Percentiles rank a stretch among this genome's conserved stretches.
Evolutionary conservation across 1,284 basidiomycete genomes (phyloP).

Genomic region (Taiwanofungus camphoratus): DNA sequence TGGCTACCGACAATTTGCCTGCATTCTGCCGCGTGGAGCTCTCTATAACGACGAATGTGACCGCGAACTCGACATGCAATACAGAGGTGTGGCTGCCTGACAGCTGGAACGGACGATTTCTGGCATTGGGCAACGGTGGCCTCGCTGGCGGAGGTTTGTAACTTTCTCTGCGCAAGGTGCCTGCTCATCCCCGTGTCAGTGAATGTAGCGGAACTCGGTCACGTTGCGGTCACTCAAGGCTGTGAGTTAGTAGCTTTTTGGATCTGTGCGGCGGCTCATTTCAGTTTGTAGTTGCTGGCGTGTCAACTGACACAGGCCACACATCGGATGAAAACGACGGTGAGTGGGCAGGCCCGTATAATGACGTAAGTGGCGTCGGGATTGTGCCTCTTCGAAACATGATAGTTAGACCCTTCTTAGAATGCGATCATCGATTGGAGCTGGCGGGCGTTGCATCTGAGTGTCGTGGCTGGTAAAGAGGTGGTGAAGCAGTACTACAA

Average conservation of each 20-base stretch:
- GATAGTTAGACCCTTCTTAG: slow-evolving; percentile 6
- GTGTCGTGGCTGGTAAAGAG: slow-evolving; percentile 18
- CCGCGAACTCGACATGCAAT: slow-evolving; percentile 17
- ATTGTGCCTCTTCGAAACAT: neutral
- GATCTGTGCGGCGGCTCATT: neutral
- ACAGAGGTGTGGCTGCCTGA: slow-evolving; percentile 28
- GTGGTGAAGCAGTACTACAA: slow-evolving; percentile 6
- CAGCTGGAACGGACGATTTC: slow-evolving; percentile 24
- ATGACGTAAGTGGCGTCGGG: slow-evolving; percentile 17
- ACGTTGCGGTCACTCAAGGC: slow-evolving; percentile 22
- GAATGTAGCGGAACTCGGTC: slow-evolving; percentile 23
- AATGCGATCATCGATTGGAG: slow-evolving; percentile 27
- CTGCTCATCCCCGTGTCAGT: slow-evolving; percentile 10
- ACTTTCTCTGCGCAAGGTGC: neutral
- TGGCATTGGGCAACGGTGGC: slow-evolving; percentile 25
- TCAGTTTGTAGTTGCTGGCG: slow-evolving; percentile 19
- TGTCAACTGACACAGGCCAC: slow-evolving; percentile 26
- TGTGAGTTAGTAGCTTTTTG: slow-evolving; percentile 13
- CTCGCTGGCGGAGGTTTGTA: slow-evolving; percentile 23
- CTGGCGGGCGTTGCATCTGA: slow-evolving; percentile 25
- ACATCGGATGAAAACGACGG: slow-evolving; percentile 14
- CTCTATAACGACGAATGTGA: slow-evolving; percentile 19
- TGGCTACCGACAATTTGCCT: slow-evolving; percentile 13
- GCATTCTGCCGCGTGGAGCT: slow-evolving; percentile 20
- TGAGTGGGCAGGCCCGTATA: slow-evolving; percentile 23